Evolutionary conservation across 495 filamentous ascomycete species (phyloP).

Genomic region (Podospora pseudoanserina): DNA sequence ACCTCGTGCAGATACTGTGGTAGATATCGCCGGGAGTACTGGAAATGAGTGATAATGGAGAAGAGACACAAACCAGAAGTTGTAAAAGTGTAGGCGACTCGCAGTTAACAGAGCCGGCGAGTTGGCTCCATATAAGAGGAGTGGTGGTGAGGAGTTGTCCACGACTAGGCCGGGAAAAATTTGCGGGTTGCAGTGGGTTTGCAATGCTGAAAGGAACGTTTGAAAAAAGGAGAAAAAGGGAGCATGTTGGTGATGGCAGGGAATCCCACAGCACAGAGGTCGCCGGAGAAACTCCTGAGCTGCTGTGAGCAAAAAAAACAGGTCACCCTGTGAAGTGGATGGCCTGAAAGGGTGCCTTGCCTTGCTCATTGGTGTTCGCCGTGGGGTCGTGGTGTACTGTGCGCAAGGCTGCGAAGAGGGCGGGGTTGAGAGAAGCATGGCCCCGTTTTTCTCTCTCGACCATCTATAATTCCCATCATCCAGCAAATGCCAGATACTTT

Average conservation of each 20-base stretch:
- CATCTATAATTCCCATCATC: background rate
- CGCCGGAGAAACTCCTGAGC: background rate
- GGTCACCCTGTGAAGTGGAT: background rate
- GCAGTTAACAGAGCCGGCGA: background rate
- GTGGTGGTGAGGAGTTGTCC: background rate
- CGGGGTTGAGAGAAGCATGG: background rate
- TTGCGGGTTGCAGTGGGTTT: background rate
- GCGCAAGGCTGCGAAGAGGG: background rate
- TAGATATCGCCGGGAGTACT: background rate
- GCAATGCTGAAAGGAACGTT: background rate
- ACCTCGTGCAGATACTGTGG: background rate
- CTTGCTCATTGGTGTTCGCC: background rate
- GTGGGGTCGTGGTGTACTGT: background rate
- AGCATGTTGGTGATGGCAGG: background rate
- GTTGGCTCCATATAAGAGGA: background rate
- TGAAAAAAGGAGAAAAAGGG: background rate
- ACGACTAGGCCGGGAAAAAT: background rate
- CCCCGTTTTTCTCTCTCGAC: background rate
- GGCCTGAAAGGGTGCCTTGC: background rate
- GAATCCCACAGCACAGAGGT: background rate
- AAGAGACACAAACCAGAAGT: constrained; percentile 4
- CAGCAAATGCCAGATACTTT: background rate
- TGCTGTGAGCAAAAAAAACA: background rate
- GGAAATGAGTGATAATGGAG: background rate
- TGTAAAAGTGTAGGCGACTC: background rate